Conservation (phyloP, 495 filamentous ascomycete species). For the Penicillium egyptiacum region DNA sequence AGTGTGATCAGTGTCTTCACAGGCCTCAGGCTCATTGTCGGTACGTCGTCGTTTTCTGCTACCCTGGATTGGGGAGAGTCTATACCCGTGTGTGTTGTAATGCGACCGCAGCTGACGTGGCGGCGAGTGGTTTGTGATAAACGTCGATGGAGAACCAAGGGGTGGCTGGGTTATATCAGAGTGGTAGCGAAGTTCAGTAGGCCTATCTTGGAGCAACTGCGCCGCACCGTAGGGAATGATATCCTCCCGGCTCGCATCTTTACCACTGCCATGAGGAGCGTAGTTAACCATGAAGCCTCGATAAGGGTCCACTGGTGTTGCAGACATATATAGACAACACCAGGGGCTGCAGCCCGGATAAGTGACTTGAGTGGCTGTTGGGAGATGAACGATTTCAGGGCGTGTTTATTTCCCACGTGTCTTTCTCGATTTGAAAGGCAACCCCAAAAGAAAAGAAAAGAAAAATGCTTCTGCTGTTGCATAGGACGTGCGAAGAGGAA, state of each 20-base stretch:
- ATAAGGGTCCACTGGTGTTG: slow-evolving; percentile 45
- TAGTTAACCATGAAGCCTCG: slow-evolving; percentile 43
- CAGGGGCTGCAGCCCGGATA: slow-evolving; percentile 44
- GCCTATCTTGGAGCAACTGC: slow-evolving; percentile 33
- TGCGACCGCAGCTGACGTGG: slow-evolving; percentile 32
- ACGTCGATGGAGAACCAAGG: slow-evolving; percentile 24
- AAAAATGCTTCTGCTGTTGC: slow-evolving; percentile 8
- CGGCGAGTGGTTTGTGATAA: slow-evolving; percentile 30
- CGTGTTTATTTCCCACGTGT: not conserved
- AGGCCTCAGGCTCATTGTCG: slow-evolving; percentile 27
- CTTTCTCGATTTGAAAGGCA: not conserved
- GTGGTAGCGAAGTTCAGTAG: slow-evolving; percentile 30
- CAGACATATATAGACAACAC: slow-evolving; percentile 46
- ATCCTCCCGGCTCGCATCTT: slow-evolving; percentile 20
- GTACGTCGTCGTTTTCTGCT: slow-evolving; percentile 38
- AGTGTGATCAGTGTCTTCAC: slow-evolving; percentile 20
- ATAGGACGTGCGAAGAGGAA: slow-evolving; percentile 5
- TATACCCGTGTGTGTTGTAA: slow-evolving; percentile 28
- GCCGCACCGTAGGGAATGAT: slow-evolving; percentile 36
- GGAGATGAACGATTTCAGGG: not conserved
- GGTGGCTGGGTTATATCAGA: slow-evolving; percentile 31
- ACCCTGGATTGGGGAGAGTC: slow-evolving; percentile 29
- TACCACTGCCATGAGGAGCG: slow-evolving; percentile 37
- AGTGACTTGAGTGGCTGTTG: slow-evolving; percentile 18
- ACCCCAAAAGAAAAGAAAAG: slow-evolving; percentile 1